Evolutionary conservation across 352 stramenopile species (phyloP).

Genomic region (Saprolegnia parasitica): DNA sequence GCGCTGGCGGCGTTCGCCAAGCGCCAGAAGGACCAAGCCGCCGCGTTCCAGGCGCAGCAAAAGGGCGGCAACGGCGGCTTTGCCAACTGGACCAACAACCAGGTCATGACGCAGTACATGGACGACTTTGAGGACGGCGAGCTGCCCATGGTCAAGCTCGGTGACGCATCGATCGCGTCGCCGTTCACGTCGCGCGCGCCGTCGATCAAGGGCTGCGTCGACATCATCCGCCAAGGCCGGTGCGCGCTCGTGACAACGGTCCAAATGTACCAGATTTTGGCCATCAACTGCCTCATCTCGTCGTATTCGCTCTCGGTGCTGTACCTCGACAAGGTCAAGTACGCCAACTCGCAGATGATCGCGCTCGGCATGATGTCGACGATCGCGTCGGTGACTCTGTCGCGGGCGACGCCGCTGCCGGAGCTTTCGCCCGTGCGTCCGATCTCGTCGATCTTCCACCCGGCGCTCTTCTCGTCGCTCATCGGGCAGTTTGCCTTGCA

Average conservation of each 20-base stretch:
- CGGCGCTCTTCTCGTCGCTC: slow-evolving; percentile 92
- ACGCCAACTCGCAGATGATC: slow-evolving; percentile 96
- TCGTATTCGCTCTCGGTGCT: slow-evolving; percentile 98
- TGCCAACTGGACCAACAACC: slow-evolving; percentile 82
- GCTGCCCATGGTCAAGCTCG: slow-evolving; percentile 97
- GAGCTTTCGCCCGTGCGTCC: slow-evolving; percentile 92
- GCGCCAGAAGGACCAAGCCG: slow-evolving; percentile 65
- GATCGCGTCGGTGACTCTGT: slow-evolving; percentile 78
- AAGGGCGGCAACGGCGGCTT: slow-evolving; percentile 76
- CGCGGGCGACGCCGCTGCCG: slow-evolving; percentile 90
- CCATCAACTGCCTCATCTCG: slow-evolving; percentile 97
- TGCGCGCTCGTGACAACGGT: slow-evolving; percentile 99
- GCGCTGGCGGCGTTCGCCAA: slow-evolving; percentile 82
- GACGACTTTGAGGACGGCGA: slow-evolving; percentile 89
- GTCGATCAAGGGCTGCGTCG: slow-evolving; percentile 87
- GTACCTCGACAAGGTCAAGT: slow-evolving; percentile 98
- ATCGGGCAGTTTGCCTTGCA: slow-evolving; percentile 95
- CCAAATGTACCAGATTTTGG: slow-evolving; percentile 99
- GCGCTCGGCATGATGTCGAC: slow-evolving; percentile 83
- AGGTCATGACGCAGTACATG: slow-evolving; percentile 87
- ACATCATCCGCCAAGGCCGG: slow-evolving; percentile 97
- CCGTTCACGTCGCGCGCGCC: slow-evolving; percentile 97
- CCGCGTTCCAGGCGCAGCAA: slow-evolving; percentile 58
- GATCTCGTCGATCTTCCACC: slow-evolving; percentile 94
- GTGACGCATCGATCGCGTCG: slow-evolving; percentile 98